Base-by-base conservation (phyloP, 371 early-diverging fungal species). In the Mortierella sp. region DNA sequence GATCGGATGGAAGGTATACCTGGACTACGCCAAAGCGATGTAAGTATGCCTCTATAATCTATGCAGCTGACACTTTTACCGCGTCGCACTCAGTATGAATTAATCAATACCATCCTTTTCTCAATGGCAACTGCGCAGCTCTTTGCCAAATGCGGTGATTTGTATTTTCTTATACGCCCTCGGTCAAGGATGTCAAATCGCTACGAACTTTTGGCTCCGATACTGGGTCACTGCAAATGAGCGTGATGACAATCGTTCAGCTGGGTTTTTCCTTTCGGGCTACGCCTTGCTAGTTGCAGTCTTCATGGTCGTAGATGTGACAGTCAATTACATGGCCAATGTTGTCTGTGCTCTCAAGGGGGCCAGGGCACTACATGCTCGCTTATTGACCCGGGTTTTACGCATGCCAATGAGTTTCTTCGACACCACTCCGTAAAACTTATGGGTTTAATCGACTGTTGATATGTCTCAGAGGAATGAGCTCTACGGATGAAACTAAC, bases 401-500 rank as follows among this genome's bases (percentile, higher is more conserved):
- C 83, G 85, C 19, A 88, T 94, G 14, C 92, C 91, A 8, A 82
- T 93, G 69, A 75, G 87, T 1, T 93, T 94, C 63, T 95, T 92
- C 70, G 93, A 96, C 64, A 89, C 92, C 0, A 96, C 94, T 14
- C 98, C 95, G 32, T 79, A 87, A 27, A 91, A 89, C 11, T 72
- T 92, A 2, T 39, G n/a, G 39, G 17, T 39, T 39, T 31, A n/a
- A 6, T 14, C 19, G 17, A 27, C 23, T 21, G 14, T 56, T 89
- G 87, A 0, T 64, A n/a, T 23, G 6, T 41, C 34, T n/a, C n/a
- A n/a, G n/a, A n/a, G n/a, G n/a, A n/a, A n/a, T n/a, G n/a, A n/a
- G n/a, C n/a, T n/a, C n/a, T n/a, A n/a, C n/a, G n/a, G n/a, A n/a
- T n/a, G n/a, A n/a, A n/a, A n/a, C n/a, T n/a, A n/a, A n/a, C n/a